These are phyloP conservation scores for Bacterosira constricta DNA, from an alignment of 108 stramenopile genomes.

Conservation along the genomic window DNA sequence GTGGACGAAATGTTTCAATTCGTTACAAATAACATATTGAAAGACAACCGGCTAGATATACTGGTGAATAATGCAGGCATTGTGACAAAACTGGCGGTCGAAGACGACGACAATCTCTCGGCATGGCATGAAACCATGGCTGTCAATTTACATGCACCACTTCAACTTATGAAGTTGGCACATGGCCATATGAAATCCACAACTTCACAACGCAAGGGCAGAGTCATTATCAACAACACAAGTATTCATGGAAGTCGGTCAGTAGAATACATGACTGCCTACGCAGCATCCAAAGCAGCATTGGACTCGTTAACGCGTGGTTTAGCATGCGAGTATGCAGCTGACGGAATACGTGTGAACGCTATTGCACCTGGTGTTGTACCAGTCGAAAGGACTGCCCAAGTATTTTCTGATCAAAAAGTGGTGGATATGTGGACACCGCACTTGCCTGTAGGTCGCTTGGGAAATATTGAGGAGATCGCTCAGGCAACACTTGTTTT, in stretches of 20 bases:
- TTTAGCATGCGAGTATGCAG: conserved; percentile 58
- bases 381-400: conserved; percentile 63
- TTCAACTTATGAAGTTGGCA: conserved; percentile 52
- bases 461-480: conserved; percentile 63
- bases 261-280: conserved; percentile 68
- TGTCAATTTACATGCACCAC: conserved; percentile 68
- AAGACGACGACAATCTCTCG: conserved; percentile 60
- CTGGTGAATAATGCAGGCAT: conserved; percentile 73
- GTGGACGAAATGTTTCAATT: conserved; percentile 44
- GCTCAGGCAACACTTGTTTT: conserved; percentile 55
- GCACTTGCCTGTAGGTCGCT: conserved; percentile 40
- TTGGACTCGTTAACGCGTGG: conserved; percentile 58
- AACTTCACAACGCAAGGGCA: conserved; percentile 24
- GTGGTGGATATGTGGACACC: conserved; percentile 54
- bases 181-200: conserved; percentile 45
- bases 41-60: conserved; percentile 47
- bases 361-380: conserved; percentile 67
- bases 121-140: conserved; percentile 63
- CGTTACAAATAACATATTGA: conserved; percentile 18
- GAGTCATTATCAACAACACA: conserved; percentile 62
- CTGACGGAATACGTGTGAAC: conserved; percentile 55
- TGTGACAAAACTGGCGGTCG: conserved; percentile 63
- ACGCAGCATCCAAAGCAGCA: conserved; percentile 65
- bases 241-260: conserved; percentile 61
- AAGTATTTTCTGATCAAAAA: conserved; percentile 28